These are phyloP conservation scores for Erigeron philadelphicus DNA, from an alignment of 140 eudicot genomes.

Conservation along the genomic window DNA sequence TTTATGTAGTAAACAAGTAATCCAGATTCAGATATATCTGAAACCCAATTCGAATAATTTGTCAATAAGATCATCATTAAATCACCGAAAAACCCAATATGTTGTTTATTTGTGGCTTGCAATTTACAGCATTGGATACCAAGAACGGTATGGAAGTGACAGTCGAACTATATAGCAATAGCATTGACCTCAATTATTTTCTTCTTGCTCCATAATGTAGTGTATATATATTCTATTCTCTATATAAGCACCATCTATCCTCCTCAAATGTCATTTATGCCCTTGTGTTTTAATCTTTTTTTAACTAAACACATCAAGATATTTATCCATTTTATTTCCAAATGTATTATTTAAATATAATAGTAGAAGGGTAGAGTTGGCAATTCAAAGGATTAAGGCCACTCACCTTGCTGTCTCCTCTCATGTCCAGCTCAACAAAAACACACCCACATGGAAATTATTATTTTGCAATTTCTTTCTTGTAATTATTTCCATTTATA, in stretches of 20 bases:
- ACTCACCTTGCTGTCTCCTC: slow-evolving; percentile 38
- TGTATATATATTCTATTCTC: slow-evolving; percentile 32
- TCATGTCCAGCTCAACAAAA: slow-evolving; percentile 48
- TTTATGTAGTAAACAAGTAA: no score
- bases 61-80: no score
- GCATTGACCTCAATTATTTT: slow-evolving; percentile 21
- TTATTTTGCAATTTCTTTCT: slow-evolving; percentile 29
- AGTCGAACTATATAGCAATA: slow-evolving; percentile 6
- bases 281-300: neutral
- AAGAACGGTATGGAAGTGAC: slow-evolving; percentile 20
- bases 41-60: no score
- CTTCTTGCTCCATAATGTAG: slow-evolving; percentile 21
- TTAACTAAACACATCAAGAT: neutral
- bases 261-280: slow-evolving; percentile 21
- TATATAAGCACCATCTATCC: slow-evolving; percentile 6
- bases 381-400: slow-evolving; percentile 9
- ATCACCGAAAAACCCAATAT: no score
- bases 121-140: slow-evolving; percentile 28
- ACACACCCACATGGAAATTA: slow-evolving; percentile 62
- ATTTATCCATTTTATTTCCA: neutral
- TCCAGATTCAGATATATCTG: no score
- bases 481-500: slow-evolving; percentile 20
- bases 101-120: neutral
- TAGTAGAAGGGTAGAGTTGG: slow-evolving; percentile 27
- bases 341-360: neutral